phyloP scores from a whole-genome alignment of 192 early-diverging fungal species.

The Dimargaris cristalligena region DNA sequence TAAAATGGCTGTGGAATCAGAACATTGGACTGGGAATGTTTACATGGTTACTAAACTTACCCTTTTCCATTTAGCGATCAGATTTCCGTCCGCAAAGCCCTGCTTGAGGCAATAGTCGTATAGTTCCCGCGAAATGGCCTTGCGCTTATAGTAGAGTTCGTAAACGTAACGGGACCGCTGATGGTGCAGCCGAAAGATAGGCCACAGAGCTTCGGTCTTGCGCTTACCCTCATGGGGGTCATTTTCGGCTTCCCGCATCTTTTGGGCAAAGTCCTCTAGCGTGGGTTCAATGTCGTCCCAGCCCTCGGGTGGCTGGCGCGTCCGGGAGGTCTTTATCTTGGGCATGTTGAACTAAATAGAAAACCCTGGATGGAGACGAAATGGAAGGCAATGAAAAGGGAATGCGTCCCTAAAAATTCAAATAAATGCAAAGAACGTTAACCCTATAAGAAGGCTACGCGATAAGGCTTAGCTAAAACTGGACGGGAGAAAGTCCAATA shows the following conservation, averaged over 20 bases:
- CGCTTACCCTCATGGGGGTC: constrained; percentile 87
- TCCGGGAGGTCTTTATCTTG: constrained; percentile 55
- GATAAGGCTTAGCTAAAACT: too few relatives aligned
- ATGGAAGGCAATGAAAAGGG: background rate
- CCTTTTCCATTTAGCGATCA: constrained; percentile 99
- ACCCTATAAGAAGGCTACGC: too few relatives aligned
- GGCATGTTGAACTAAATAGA: constrained; percentile 32
- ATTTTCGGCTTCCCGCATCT: constrained; percentile 98
- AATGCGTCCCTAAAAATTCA: too few relatives aligned
- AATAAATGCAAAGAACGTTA: too few relatives aligned
- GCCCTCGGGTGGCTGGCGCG: constrained; percentile 79
- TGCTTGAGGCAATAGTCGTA: constrained; percentile 89
- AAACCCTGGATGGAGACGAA: background rate
- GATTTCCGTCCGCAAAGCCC: constrained; percentile 72
- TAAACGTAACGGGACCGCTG: constrained; percentile 94
- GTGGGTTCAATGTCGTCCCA: constrained; percentile 94
- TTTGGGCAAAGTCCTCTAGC: constrained; percentile 69
- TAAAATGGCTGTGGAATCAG: too few relatives aligned
- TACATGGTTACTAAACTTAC: constrained; percentile 24
- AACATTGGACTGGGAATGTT: too few relatives aligned
- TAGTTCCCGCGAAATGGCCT: constrained; percentile 79
- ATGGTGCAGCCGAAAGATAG: constrained; percentile 90
- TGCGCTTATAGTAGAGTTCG: constrained; percentile 90
- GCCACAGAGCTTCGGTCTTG: constrained; percentile 82
- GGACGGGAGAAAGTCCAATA: too few relatives aligned